Percentiles rank a stretch among this genome's conserved stretches.
These are phyloP conservation scores for Magnolia sinica DNA, from an alignment of 164 flowering plant species.

Conservation along the genomic window DNA sequence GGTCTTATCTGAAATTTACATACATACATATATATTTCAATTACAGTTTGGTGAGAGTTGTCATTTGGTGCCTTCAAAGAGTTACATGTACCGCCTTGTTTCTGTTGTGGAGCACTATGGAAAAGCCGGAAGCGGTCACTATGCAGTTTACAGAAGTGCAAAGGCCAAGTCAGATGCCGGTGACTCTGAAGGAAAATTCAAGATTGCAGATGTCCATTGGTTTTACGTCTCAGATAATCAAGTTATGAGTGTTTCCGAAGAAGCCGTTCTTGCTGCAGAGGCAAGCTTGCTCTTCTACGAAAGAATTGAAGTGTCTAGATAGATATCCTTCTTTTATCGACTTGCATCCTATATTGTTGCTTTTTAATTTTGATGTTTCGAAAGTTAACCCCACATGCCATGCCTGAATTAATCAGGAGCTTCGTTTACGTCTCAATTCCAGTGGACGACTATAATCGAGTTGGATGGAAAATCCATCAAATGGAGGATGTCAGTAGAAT, in stretches of 20 bases:
- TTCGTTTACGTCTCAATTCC: too few species aligned
- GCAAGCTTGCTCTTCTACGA: conserved; percentile 91
- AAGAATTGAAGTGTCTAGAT: conserved; percentile 22
- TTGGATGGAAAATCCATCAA: too few species aligned
- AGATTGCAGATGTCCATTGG: conserved; percentile 39
- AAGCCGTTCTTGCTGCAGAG: conserved; percentile 71
- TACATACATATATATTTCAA: not conserved
- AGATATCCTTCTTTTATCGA: not conserved
- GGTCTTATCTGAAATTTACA: not conserved
- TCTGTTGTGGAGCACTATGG: conserved; percentile 93
- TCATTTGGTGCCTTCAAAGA: conserved; percentile 13
- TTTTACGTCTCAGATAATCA: conserved; percentile 72
- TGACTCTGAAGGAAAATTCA: conserved; percentile 15
- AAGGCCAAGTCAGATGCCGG: conserved; percentile 19
- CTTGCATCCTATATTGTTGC: too few species aligned
- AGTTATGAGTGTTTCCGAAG: conserved; percentile 50
- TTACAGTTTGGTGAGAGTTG: conserved; percentile 28
- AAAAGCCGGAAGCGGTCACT: conserved; percentile 78
- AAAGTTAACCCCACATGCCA: too few species aligned
- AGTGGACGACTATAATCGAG: too few species aligned
- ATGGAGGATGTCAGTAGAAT: too few species aligned
- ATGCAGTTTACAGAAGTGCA: conserved; percentile 73
- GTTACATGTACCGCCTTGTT: conserved; percentile 51
- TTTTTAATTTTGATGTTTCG: too few species aligned
- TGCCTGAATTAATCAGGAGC: too few species aligned